These are phyloP conservation scores for Septoria petroselini DNA, from an alignment of 2,329 filamentous ascomycete species.

Conservation along the genomic window DNA sequence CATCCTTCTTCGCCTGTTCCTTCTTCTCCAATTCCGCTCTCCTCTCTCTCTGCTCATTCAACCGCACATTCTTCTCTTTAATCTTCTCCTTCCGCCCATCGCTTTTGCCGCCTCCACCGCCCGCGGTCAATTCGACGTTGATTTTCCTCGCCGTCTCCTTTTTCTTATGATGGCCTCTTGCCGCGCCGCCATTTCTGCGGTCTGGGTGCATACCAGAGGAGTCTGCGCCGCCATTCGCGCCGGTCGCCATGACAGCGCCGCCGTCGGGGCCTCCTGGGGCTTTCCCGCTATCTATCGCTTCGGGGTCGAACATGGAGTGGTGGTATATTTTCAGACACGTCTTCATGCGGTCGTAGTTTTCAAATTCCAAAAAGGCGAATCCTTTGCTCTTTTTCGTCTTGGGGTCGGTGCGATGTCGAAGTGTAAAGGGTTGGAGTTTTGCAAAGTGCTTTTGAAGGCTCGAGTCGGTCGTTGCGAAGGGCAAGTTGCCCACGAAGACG, in stretches of 20 bases:
- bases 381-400: slow-evolving; percentile 65
- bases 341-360: slow-evolving; percentile 82
- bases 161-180: slow-evolving; percentile 31
- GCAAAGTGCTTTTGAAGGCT: slow-evolving; percentile 73
- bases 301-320: slow-evolving; percentile 68
- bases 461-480: slow-evolving; percentile 72
- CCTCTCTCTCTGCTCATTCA: slow-evolving; percentile 65
- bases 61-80: slow-evolving; percentile 77
- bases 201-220: slow-evolving; percentile 4
- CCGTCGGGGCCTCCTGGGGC: slow-evolving; percentile 5
- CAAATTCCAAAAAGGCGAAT: slow-evolving; percentile 86
- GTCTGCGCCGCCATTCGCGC: slow-evolving; percentile 3
- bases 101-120: slow-evolving; percentile 76
- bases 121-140: slow-evolving; percentile 90
- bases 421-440: slow-evolving; percentile 64
- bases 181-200: slow-evolving; percentile 10
- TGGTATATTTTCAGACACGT: slow-evolving; percentile 88
- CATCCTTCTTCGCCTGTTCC: slow-evolving; percentile 45
- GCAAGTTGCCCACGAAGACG: slow-evolving; percentile 84
- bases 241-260: slow-evolving; percentile 14
- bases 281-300: slow-evolving; percentile 23
- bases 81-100: slow-evolving; percentile 72
- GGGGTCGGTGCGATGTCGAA: slow-evolving; percentile 72
- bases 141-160: slow-evolving; percentile 67
- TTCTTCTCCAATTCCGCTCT: slow-evolving; percentile 50